Conservation (phyloP, 306 rosid species). For the Malus sylvestris region DNA sequence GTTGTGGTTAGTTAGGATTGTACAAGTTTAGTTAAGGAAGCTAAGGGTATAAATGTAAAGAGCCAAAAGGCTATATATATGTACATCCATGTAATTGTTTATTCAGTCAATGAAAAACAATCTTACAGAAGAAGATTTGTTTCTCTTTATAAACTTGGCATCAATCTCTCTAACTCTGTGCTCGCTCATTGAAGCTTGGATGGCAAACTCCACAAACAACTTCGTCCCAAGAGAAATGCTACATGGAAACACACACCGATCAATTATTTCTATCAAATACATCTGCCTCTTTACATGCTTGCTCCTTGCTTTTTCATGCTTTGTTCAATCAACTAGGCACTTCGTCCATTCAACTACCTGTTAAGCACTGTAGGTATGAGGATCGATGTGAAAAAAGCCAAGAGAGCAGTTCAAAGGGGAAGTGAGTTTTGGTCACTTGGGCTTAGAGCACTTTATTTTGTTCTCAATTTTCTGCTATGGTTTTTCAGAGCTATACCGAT, state of each 20-base stretch:
- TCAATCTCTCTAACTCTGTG: constrained; percentile 51
- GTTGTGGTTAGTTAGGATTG: too few species aligned
- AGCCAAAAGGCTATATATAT: too few species aligned
- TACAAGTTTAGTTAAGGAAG: too few species aligned
- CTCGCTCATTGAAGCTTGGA: constrained; percentile 68
- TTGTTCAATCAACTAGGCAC: constrained; percentile 61
- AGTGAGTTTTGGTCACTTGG: constrained; percentile 74
- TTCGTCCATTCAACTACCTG: constrained; percentile 59
- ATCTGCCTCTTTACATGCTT: constrained; percentile 46
- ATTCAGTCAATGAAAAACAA: too few species aligned
- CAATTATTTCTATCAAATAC: constrained; percentile 43
- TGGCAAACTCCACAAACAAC: constrained; percentile 12
- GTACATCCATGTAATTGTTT: too few species aligned
- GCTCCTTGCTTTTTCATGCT: constrained; percentile 61
- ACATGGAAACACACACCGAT: constrained; percentile 46
- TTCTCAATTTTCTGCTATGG: constrained; percentile 60
- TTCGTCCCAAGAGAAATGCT: constrained; percentile 36
- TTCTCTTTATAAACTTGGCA: constrained; percentile 42
- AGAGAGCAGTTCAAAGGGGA: constrained; percentile 48
- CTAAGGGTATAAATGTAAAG: too few species aligned
- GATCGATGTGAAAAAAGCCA: constrained; percentile 23
- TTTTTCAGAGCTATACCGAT: constrained; percentile 68
- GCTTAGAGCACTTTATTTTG: constrained; percentile 58
- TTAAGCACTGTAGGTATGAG: constrained; percentile 49
- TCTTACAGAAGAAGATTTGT: too few species aligned